Conservation (phyloP, 345 rosid species). For the Reutealis trisperma region DNA sequence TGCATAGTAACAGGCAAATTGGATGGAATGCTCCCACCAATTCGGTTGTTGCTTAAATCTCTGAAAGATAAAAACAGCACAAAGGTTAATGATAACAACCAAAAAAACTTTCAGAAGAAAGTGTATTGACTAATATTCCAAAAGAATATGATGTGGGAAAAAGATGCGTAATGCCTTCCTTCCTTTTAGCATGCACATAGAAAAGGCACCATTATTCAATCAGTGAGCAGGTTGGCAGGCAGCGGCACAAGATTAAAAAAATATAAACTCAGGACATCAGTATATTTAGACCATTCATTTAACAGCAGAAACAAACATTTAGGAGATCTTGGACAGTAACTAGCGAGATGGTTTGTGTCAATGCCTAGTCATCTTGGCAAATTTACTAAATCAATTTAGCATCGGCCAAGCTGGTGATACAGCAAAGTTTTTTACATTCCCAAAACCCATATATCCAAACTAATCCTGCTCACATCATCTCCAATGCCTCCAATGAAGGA, state of each 20-base stretch:
- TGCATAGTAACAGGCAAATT: constrained; percentile 75
- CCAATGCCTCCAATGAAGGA: not conserved
- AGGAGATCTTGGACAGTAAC: not conserved
- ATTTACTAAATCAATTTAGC: not conserved
- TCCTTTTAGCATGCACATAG: not conserved
- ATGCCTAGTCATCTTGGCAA: not conserved
- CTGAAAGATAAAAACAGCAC: constrained; percentile 42
- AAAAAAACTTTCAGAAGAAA: not conserved
- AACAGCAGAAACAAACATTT: not conserved
- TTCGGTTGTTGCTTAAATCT: constrained; percentile 87
- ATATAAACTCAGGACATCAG: not conserved
- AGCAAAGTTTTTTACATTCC: not conserved
- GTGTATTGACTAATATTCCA: not conserved
- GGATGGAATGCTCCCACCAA: constrained; percentile 89
- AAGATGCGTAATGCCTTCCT: not conserved
- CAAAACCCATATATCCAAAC: not conserved
- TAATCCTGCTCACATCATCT: not conserved
- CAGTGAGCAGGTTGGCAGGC: not conserved
- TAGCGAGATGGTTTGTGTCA: not conserved
- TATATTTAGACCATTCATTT: not conserved
- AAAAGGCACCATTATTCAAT: not conserved
- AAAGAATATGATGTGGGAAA: not conserved
- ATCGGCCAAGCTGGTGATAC: too few relatives aligned
- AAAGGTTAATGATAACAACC: constrained; percentile 8
- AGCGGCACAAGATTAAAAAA: not conserved